A percentile compares a stretch with the other conserved stretches of the same genome.
These are phyloP conservation scores for Fraxinus xanthoxyloides DNA, from an alignment of 305 asterid species.

Conservation along the genomic window DNA sequence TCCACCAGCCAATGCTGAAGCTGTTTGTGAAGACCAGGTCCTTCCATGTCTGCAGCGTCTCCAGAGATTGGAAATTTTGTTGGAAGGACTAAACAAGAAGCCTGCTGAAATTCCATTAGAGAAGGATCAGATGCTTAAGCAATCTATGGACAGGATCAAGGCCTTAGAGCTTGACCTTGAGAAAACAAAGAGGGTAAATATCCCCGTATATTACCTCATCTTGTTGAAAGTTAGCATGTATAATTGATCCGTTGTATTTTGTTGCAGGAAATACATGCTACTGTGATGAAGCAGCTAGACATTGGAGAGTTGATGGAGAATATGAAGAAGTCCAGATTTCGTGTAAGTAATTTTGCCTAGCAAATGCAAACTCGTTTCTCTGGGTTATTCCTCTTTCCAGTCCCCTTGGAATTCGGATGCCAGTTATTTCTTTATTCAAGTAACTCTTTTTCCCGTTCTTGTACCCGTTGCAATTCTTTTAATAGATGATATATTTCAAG, in stretches of 20 bases:
- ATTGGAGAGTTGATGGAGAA: slow-evolving; percentile 70
- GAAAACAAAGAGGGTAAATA: slow-evolving; percentile 82
- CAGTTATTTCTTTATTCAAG: not conserved
- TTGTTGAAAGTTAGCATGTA: not conserved
- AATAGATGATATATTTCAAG: not conserved
- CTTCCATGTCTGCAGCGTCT: slow-evolving; percentile 73
- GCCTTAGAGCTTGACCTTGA: slow-evolving; percentile 77
- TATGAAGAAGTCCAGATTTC: slow-evolving; percentile 46
- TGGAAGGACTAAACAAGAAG: slow-evolving; percentile 73
- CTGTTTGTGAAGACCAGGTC: slow-evolving; percentile 36
- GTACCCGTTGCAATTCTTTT: not conserved
- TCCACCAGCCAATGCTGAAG: slow-evolving; percentile 28
- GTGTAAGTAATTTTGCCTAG: slow-evolving; percentile 26
- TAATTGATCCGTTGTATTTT: slow-evolving; percentile 9
- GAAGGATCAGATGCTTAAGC: slow-evolving; percentile 79
- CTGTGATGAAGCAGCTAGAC: slow-evolving; percentile 73
- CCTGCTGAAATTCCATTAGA: slow-evolving; percentile 82
- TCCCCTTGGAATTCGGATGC: not conserved
- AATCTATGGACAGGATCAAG: slow-evolving; percentile 86
- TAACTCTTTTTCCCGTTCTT: not conserved
- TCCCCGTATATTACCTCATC: not conserved
- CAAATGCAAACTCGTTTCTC: not conserved
- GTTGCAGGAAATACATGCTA: slow-evolving; percentile 61
- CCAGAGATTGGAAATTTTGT: slow-evolving; percentile 62
- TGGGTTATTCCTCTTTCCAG: not conserved